Evolutionary conservation across 2,329 filamentous ascomycete species (phyloP).

Genomic region (Epichloe sylvatica): DNA sequence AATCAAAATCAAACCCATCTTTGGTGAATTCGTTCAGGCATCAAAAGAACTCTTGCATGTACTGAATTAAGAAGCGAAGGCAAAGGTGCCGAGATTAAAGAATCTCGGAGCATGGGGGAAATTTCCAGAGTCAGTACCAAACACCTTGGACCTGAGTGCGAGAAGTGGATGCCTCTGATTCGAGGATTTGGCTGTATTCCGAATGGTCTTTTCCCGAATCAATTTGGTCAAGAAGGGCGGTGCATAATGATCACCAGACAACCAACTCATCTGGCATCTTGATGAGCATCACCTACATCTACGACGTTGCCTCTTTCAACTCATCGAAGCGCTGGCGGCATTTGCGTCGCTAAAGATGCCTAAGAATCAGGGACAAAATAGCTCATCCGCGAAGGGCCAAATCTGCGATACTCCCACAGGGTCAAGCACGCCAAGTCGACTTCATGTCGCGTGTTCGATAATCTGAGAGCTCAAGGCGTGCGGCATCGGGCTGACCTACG

Average conservation of each 20-base stretch:
- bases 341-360: no score
- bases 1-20: slow-evolving; percentile 6
- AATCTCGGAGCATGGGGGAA: neutral
- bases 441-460: neutral
- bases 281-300: neutral
- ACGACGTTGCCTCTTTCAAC: no score
- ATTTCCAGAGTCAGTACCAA: neutral
- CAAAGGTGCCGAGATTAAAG: neutral
- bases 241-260: neutral
- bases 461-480: neutral
- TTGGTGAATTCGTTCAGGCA: slow-evolving; percentile 1
- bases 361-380: no score
- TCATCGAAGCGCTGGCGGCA: no score
- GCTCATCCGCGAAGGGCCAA: no score
- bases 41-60: neutral
- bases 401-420: neutral
- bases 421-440: neutral
- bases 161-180: no score
- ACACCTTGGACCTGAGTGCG: no score
- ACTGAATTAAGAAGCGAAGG: neutral
- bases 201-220: neutral
- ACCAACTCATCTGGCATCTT: no score
- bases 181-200: neutral
- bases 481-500: neutral
- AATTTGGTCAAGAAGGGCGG: neutral